Evolutionary conservation across 1,284 basidiomycete genomes (phyloP), one percentile per base, ranked within the genome.

Genomic region (Amylostereum areolatum): DNA sequence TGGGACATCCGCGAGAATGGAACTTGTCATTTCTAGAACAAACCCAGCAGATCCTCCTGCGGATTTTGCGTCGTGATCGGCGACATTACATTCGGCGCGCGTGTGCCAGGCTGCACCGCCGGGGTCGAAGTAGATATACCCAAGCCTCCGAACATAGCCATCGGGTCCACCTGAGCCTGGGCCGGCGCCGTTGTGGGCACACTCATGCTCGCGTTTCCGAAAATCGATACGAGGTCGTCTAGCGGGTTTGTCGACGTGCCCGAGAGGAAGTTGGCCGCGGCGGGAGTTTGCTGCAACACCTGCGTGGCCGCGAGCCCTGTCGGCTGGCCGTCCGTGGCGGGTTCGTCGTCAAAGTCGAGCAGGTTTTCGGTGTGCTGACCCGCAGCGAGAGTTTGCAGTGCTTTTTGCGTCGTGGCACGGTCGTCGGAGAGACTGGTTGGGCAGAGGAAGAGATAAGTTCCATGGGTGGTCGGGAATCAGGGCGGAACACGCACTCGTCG

Each of bases 281-380:
- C 84, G 7, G 86, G 79, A 8, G 83, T 82, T 42, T 81, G 74
- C 35, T 83, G 72, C n/a, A 85, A 65, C 27, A 84, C 78, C 46
- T 85, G 75, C 0, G 87, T 88, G 4, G 88, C 85, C 8, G 85
- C 87, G 32, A 89, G 73, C 2, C 85, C 87, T 5, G 81, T 83
- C 4, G 84, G 81, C 55, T 80, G 79, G 24, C 76, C 77, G 18
- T 84, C 78, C 46, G 70, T 63, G 2, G 77, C 71, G 1, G 83
- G 77, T 10, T 77, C 77, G 57, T 92, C 89, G 66, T 91, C 89
- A 66, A 96, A 92, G 71, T 96, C 92, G 57, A 96, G 84, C n/a
- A 96, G 71, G 65, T 97, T 97, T 69, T 97, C 94, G 8, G 92
- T 83, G 67, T 93, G 89, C 66, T 94, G 90, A 12, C 94, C 94